Conservation (phyloP, 2,329 filamentous ascomycete genomes). For the Colletotrichum plurivorum region DNA sequence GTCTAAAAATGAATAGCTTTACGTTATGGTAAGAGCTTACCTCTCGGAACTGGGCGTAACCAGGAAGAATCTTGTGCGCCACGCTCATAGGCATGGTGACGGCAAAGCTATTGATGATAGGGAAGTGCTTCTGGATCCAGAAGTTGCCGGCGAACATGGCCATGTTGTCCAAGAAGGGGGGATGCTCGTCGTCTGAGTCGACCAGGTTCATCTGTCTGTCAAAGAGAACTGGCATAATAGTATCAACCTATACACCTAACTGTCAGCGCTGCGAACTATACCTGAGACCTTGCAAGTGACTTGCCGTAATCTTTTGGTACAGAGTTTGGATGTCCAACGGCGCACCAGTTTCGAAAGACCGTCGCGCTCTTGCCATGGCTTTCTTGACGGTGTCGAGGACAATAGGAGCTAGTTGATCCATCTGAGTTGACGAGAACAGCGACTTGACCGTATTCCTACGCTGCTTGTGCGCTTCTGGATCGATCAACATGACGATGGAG, state of each 20-base stretch:
- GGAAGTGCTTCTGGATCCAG: constrained; percentile 13
- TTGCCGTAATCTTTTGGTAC: constrained; percentile 6
- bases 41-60: constrained; percentile 19
- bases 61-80: constrained; percentile 1
- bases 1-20: no score
- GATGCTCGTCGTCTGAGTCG: constrained; percentile 5
- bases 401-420: constrained; percentile 12
- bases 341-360: not conserved
- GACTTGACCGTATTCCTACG: constrained; percentile 18
- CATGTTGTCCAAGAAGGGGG: constrained; percentile 20
- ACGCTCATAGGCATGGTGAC: constrained; percentile 11
- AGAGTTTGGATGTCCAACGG: constrained; percentile 12
- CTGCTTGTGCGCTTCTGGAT: constrained; percentile 21
- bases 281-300: not conserved
- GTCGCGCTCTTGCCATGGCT: not conserved
- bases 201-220: constrained; percentile 20
- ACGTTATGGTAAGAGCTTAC: not conserved
- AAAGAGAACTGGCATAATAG: constrained; percentile 16
- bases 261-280: not conserved
- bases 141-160: constrained; percentile 22
- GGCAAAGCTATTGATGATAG: constrained; percentile 6
- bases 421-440: constrained; percentile 13
- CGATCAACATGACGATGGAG: constrained; percentile 32
- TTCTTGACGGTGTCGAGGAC: constrained; percentile 11
- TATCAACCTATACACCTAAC: not conserved